Percentiles rank a stretch among this genome's conserved stretches.
These are phyloP conservation scores for Chenopodium quinoa DNA, from an alignment of 148 eudicot genomes.

Conservation along the genomic window DNA sequence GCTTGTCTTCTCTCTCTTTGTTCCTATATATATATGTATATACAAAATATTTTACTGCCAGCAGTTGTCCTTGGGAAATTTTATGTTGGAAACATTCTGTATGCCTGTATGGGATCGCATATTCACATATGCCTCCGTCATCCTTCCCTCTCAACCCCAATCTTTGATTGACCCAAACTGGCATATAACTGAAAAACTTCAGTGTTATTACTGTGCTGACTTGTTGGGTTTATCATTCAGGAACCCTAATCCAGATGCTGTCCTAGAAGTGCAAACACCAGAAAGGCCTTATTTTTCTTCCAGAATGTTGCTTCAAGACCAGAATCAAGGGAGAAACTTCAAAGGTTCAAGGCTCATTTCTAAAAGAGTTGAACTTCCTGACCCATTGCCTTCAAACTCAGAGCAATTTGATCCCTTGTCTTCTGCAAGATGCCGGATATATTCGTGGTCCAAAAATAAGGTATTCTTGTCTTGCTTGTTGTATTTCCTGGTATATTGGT, in stretches of 20 bases:
- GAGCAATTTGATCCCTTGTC: slow-evolving; percentile 45
- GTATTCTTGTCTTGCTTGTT: slow-evolving; percentile 28
- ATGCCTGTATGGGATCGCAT: neutral
- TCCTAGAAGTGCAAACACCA: slow-evolving; percentile 69
- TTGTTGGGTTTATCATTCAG: slow-evolving; percentile 38
- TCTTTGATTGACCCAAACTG: neutral
- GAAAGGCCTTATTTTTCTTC: slow-evolving; percentile 60
- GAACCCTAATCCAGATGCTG: slow-evolving; percentile 66
- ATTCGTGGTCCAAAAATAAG: slow-evolving; percentile 48
- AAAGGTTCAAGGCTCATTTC: slow-evolving; percentile 64
- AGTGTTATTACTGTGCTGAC: neutral
- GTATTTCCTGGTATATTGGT: neutral
- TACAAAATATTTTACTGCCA: neutral
- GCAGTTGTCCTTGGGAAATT: neutral
- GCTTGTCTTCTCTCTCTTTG: neutral
- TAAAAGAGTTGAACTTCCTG: slow-evolving; percentile 41
- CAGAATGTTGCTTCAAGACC: slow-evolving; percentile 53
- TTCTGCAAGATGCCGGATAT: slow-evolving; percentile 84
- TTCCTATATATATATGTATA: neutral
- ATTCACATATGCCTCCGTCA: neutral
- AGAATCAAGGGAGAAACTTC: slow-evolving; percentile 40
- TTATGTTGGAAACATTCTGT: neutral
- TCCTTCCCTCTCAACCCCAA: neutral
- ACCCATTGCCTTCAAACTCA: slow-evolving; percentile 29
- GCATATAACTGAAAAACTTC: neutral